These are phyloP conservation scores for Friedmanniomyces simplex DNA, from an alignment of 495 filamentous ascomycete genomes.

Conservation along the genomic window DNA sequence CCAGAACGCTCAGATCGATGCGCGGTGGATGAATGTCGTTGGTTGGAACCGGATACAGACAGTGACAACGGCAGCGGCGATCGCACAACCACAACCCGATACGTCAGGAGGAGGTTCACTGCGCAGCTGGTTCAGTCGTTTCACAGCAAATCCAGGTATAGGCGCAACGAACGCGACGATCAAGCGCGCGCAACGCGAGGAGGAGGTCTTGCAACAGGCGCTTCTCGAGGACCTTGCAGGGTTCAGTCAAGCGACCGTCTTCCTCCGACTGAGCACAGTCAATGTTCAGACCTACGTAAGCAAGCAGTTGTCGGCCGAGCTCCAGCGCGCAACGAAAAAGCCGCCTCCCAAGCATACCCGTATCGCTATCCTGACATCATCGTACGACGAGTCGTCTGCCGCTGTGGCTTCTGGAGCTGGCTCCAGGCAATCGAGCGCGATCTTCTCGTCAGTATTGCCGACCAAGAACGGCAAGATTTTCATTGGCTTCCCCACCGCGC, in stretches of 20 bases:
- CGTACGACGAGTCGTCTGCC: conserved; percentile 69
- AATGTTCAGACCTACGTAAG: conserved; percentile 62
- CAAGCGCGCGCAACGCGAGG: conserved; percentile 36
- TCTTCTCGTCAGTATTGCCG: conserved; percentile 85
- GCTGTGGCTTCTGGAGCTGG: conserved; percentile 41
- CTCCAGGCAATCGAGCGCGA: conserved; percentile 51
- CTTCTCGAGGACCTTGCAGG: conserved; percentile 59
- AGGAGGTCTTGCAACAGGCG: conserved; percentile 45
- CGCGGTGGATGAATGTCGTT: conserved; percentile 77
- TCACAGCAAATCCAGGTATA: conserved; percentile 40
- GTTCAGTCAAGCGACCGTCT: conserved; percentile 61
- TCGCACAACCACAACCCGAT: conserved; percentile 15
- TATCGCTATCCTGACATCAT: conserved; percentile 78
- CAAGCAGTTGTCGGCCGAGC: conserved; percentile 60
- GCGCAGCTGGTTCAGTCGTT: conserved; percentile 68
- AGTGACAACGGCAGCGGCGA: conserved; percentile 2
- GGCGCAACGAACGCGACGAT: conserved; percentile 31
- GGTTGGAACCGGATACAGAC: conserved; percentile 51
- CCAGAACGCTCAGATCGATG: conserved; percentile 82
- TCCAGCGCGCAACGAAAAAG: conserved; percentile 96
- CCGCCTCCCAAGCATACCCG: conserved; percentile 79
- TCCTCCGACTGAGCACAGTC: conserved; percentile 77
- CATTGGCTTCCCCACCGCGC: conserved; percentile 94
- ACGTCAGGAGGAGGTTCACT: conserved; percentile 47
- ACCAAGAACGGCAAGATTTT: conserved; percentile 82